A percentile compares a stretch with the other conserved stretches of the same genome.
phyloP scores from a whole-genome alignment of 495 filamentous ascomycete genomes.

The Neurospora africana region DNA sequence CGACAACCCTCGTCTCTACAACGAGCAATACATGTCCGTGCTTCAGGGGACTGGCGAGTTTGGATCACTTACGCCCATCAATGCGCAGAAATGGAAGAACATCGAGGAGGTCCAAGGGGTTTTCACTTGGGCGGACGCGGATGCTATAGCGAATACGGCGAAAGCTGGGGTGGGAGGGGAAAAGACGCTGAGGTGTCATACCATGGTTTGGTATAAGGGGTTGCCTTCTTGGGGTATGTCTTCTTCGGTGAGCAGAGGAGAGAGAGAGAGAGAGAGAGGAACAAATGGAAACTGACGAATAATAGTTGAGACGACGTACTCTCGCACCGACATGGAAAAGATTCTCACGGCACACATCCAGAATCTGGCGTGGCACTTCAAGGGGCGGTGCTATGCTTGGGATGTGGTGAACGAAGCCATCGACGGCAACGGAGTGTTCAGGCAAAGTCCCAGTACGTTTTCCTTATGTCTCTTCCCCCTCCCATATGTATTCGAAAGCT shows the following conservation, averaged over 20 bases:
- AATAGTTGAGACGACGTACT: background rate
- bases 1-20: constrained; percentile 43
- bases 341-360: constrained; percentile 25
- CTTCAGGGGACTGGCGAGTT: constrained; percentile 37
- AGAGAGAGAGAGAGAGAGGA: background rate
- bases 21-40: constrained; percentile 35
- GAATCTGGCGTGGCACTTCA: constrained; percentile 39
- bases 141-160: constrained; percentile 38
- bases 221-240: constrained; percentile 39
- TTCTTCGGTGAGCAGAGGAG: no score
- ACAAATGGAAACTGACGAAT: background rate
- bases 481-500: background rate
- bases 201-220: constrained; percentile 48
- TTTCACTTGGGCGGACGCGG: constrained; percentile 40
- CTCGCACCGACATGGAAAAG: background rate
- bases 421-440: constrained; percentile 31
- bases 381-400: constrained; percentile 34
- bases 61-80: constrained; percentile 44
- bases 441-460: constrained; percentile 13
- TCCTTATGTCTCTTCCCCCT: background rate
- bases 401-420: constrained; percentile 46
- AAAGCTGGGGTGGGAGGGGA: constrained; percentile 22
- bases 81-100: constrained; percentile 40
- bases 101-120: constrained; percentile 24
- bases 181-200: constrained; percentile 45